Conservation (phyloP, 129 eudicot species). For the Flaveria robusta region DNA sequence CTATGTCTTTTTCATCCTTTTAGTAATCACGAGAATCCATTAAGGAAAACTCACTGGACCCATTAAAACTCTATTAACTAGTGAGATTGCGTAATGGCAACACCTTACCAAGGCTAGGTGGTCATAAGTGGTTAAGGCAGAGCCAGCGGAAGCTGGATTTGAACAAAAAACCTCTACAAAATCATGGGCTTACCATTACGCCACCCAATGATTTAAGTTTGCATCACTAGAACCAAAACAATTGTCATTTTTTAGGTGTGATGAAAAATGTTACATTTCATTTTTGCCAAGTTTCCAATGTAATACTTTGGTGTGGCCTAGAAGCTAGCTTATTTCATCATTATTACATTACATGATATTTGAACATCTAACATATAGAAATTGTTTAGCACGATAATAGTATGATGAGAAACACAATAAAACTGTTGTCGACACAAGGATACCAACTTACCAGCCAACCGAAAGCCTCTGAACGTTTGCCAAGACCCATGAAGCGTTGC, state of each 20-base stretch:
- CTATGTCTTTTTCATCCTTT: neutral
- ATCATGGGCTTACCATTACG: too few species aligned
- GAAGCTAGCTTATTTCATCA: neutral
- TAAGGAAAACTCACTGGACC: too few species aligned
- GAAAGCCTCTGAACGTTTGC: constrained; percentile 52
- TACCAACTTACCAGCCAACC: constrained; percentile 78
- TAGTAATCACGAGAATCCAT: too few species aligned
- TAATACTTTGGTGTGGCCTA: neutral
- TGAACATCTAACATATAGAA: neutral
- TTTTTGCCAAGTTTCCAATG: neutral
- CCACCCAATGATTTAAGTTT: too few species aligned
- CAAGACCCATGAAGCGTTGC: constrained; percentile 76
- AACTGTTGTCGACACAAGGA: neutral
- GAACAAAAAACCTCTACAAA: too few species aligned
- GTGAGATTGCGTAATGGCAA: too few species aligned
- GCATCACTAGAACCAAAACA: too few species aligned
- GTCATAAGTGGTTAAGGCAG: too few species aligned
- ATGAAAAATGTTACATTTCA: neutral
- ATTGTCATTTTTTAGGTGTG: neutral
- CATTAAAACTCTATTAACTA: too few species aligned
- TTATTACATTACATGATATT: neutral
- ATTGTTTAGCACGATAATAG: neutral
- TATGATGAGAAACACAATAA: neutral
- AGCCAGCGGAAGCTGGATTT: too few species aligned
- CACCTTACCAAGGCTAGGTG: too few species aligned